Evolutionary conservation across 805 yeast genomes (phyloP).

Genomic region (Kodamaea sagamina): DNA sequence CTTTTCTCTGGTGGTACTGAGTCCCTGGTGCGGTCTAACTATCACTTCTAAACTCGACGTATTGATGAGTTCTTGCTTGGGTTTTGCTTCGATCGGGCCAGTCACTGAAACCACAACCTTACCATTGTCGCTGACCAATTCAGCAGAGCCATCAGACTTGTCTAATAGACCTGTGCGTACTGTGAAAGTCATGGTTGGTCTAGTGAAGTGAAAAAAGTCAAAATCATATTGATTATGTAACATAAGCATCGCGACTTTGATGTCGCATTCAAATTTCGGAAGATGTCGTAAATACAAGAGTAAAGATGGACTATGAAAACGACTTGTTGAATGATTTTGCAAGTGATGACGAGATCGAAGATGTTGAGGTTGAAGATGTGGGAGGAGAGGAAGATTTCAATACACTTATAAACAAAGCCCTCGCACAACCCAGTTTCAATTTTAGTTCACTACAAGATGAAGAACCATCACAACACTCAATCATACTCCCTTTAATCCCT

Average conservation of each 20-base stretch:
- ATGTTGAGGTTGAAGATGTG: constrained; percentile 10
- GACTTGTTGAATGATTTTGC: constrained; percentile 46
- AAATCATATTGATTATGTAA: constrained; percentile 3
- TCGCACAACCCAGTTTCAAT: background rate
- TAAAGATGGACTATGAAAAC: constrained; percentile 36
- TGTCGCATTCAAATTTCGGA: background rate
- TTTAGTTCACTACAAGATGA: constrained; percentile 9
- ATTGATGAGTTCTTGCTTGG: constrained; percentile 82
- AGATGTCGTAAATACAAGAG: background rate
- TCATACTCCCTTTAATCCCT: constrained; percentile 26
- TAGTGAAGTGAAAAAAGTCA: background rate
- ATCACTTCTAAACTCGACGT: constrained; percentile 74
- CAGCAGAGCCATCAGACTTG: constrained; percentile 82
- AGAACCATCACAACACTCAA: constrained; percentile 25
- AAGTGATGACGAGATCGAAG: constrained; percentile 25
- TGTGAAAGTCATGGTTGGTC: background rate
- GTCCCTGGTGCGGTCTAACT: constrained; percentile 77
- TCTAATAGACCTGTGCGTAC: constrained; percentile 18
- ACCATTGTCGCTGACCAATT: constrained; percentile 50
- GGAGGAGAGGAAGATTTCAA: constrained; percentile 7
- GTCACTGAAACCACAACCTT: constrained; percentile 74
- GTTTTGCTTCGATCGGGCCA: constrained; percentile 87
- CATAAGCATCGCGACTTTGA: constrained; percentile 2
- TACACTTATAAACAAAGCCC: constrained; percentile 1
- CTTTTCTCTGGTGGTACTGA: constrained; percentile 74